phyloP scores from a whole-genome alignment of 257 asterid genomes.

The Cinchona pubescens region DNA sequence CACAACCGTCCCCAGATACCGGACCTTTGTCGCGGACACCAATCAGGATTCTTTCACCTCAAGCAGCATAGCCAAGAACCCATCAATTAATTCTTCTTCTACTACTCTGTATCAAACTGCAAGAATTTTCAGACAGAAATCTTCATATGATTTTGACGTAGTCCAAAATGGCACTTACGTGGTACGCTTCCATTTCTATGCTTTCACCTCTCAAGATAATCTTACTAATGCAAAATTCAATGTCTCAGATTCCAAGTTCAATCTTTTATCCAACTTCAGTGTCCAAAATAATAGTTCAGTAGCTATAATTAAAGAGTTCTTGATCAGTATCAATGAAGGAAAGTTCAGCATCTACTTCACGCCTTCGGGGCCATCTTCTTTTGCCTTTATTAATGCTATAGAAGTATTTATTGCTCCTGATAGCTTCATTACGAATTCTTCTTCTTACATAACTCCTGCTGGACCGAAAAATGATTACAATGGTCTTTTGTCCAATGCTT shows the following conservation, averaged over 20 bases:
- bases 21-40: slow-evolving; percentile 34
- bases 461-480: background rate
- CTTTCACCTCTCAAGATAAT: slow-evolving; percentile 23
- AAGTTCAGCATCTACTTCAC: slow-evolving; percentile 35
- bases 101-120: slow-evolving; percentile 35
- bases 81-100: background rate
- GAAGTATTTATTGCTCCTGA: slow-evolving; percentile 51
- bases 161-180: slow-evolving; percentile 33
- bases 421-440: slow-evolving; percentile 12
- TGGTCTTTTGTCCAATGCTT: slow-evolving; percentile 3
- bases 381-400: slow-evolving; percentile 58
- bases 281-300: background rate
- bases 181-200: slow-evolving; percentile 55
- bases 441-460: slow-evolving; percentile 4
- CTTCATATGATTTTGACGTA: slow-evolving; percentile 35
- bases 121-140: slow-evolving; percentile 34
- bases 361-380: slow-evolving; percentile 25
- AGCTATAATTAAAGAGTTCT: slow-evolving; percentile 44
- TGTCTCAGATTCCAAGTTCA: slow-evolving; percentile 32
- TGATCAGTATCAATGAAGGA: slow-evolving; percentile 18
- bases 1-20: background rate
- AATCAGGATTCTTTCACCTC: slow-evolving; percentile 10
- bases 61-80: background rate
- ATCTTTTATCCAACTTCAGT: slow-evolving; percentile 39
- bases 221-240: slow-evolving; percentile 32